Percentiles rank a stretch among this genome's conserved stretches.
Evolutionary conservation across 441 rosid genomes (phyloP).

Genomic region (Capsella rubella): DNA sequence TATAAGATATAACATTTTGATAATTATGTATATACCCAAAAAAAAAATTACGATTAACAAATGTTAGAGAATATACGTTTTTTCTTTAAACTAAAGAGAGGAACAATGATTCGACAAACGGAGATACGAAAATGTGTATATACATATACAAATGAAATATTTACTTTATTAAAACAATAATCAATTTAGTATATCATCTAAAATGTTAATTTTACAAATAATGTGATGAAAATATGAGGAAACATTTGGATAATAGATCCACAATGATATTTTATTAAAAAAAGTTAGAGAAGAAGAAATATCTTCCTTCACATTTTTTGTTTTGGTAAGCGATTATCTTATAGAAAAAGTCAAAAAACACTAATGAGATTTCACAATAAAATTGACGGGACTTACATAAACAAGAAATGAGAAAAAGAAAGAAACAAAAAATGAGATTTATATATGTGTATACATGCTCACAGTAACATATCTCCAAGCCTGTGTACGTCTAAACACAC

Average conservation of each 20-base stretch:
- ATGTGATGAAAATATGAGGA: slow-evolving; percentile 10
- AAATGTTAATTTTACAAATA: neutral
- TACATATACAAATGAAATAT: neutral
- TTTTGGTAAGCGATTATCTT: neutral
- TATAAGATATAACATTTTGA: neutral
- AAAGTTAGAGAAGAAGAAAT: neutral
- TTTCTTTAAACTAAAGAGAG: slow-evolving; percentile 3
- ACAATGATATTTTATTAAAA: neutral
- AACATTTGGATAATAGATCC: slow-evolving; percentile 4
- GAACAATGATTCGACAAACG: neutral
- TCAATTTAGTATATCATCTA: neutral
- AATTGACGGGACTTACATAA: neutral
- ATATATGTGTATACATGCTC: neutral
- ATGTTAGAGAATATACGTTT: neutral
- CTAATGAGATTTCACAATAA: neutral
- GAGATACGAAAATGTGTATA: neutral
- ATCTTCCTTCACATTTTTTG: neutral
- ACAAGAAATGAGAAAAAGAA: neutral
- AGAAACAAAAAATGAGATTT: neutral
- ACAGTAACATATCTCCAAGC: neutral
- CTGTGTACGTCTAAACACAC: slow-evolving; percentile 3
- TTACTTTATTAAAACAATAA: neutral
- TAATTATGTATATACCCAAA: too few relatives aligned
- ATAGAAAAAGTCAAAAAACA: neutral
- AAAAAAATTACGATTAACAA: too few relatives aligned